Conservation (phyloP, 73 alveolate genomes). For the Effrenium voratum region DNA sequence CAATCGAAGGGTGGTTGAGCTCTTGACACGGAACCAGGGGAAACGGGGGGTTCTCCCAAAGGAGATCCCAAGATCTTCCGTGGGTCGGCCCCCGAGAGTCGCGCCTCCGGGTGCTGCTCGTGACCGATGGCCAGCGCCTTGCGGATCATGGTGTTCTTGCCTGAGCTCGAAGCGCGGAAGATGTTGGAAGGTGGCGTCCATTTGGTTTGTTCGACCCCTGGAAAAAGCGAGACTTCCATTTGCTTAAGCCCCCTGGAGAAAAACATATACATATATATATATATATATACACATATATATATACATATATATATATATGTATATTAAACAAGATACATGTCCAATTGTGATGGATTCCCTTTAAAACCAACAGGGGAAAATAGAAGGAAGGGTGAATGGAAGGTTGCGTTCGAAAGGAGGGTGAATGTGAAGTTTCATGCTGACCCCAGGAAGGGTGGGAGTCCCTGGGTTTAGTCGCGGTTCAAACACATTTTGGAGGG, state of each 20-base stretch:
- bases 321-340: no score
- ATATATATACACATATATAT: neutral
- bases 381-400: no score
- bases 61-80: neutral
- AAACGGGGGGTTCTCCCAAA: neutral
- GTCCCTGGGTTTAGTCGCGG: no score
- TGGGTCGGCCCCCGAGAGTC: neutral
- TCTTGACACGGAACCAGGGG: no score
- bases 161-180: neutral
- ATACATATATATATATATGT: neutral
- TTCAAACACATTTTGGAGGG: no score
- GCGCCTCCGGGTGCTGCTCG: slow-evolving; percentile 63
- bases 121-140: slow-evolving; percentile 67
- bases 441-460: no score
- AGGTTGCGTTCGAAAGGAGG: no score
- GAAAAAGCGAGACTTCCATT: neutral
- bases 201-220: neutral
- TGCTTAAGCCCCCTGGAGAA: neutral
- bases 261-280: neutral
- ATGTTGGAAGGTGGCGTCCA: neutral
- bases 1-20: no score
- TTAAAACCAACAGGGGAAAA: no score
- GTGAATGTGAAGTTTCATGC: no score
- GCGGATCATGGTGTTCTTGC: slow-evolving; percentile 93
- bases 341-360: no score